Conservation (phyloP, 2,329 filamentous ascomycete species). For the Verticillium nubilum region DNA sequence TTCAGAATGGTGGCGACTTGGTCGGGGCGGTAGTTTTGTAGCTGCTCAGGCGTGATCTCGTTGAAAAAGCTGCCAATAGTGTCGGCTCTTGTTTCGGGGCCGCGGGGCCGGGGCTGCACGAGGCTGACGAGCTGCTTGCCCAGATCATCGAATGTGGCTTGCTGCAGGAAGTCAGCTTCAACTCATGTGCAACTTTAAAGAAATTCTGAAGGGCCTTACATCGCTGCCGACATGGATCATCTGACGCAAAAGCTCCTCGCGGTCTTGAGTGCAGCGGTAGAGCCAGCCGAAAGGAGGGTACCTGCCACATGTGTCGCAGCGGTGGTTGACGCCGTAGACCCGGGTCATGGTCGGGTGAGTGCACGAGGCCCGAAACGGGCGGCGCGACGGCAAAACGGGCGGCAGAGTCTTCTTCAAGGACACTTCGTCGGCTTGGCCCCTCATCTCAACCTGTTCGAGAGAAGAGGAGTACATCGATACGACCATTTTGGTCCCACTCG, state of each 20-base stretch:
- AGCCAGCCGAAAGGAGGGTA: slow-evolving; percentile 62
- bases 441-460: background rate
- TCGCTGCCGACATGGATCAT: slow-evolving; percentile 22
- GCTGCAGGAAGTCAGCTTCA: background rate
- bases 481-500: background rate
- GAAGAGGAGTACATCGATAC: background rate
- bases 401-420: background rate
- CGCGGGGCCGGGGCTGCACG: slow-evolving; percentile 29
- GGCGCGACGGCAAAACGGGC: background rate
- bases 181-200: slow-evolving; percentile 3
- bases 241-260: slow-evolving; percentile 30
- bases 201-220: slow-evolving; percentile 12
- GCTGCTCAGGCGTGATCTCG: slow-evolving; percentile 35
- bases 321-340: slow-evolving; percentile 46
- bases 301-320: slow-evolving; percentile 54
- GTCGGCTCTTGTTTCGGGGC: slow-evolving; percentile 33
- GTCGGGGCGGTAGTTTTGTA: slow-evolving; percentile 37
- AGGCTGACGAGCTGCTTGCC: slow-evolving; percentile 23
- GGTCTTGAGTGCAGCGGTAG: slow-evolving; percentile 67
- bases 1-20: slow-evolving; percentile 42
- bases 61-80: slow-evolving; percentile 35
- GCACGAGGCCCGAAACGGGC: slow-evolving; percentile 32
- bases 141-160: slow-evolving; percentile 28
- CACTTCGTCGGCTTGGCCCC: background rate
- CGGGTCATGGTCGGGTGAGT: slow-evolving; percentile 66